Conservation (phyloP, 495 filamentous ascomycete species). For the Parathielavia appendiculata region DNA sequence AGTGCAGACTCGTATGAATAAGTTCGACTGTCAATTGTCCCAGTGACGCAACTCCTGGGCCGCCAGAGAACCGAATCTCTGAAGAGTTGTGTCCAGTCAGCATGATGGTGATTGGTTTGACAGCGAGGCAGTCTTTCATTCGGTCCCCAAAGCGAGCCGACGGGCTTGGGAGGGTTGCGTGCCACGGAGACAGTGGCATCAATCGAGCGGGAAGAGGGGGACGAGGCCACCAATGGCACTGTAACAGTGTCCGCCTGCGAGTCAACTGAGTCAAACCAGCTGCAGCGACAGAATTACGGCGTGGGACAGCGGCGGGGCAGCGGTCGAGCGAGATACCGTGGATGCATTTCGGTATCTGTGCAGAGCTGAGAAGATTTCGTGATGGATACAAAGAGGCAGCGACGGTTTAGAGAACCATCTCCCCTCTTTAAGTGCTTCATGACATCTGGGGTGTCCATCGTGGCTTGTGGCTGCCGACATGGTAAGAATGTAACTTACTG, state of each 20-base stretch:
- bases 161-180: slow-evolving; percentile 7
- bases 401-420: no score
- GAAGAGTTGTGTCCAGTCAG: slow-evolving; percentile 8
- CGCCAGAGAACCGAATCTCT: slow-evolving; percentile 1
- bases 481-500: no score
- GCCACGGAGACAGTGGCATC: neutral
- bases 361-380: neutral
- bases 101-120: slow-evolving; percentile 18
- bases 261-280: slow-evolving; percentile 6
- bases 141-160: neutral
- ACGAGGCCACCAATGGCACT: slow-evolving; percentile 25
- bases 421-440: no score
- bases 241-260: neutral
- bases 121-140: slow-evolving; percentile 1
- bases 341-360: neutral
- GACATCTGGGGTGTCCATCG: no score
- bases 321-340: neutral
- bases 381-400: no score
- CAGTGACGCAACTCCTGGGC: neutral
- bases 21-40: no score
- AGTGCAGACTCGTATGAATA: no score
- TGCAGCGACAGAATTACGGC: slow-evolving; percentile 14
- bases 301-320: slow-evolving; percentile 5
- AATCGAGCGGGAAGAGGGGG: neutral
- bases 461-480: no score